Base-by-base conservation (phyloP, 1,284 basidiomycete species). In the Kwoniella shivajii region DNA sequence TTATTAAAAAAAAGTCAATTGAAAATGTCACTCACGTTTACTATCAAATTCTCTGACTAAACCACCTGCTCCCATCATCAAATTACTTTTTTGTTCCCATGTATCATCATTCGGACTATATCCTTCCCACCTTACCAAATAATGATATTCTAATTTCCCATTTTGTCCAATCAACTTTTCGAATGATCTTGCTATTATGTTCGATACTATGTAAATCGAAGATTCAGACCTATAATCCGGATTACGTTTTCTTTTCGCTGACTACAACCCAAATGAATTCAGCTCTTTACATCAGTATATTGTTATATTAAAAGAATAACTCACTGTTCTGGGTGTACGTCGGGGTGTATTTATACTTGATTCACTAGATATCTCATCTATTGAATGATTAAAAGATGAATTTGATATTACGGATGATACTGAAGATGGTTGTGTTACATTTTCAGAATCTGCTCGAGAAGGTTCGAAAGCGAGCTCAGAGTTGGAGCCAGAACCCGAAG, bases 71-170 rank as follows among this genome's bases (percentile, higher is more conserved):
- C 85, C 84, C 5, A 62, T 44, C 53, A 78, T 47, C 22, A 88
- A 73, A 22, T 73, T 76, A 3, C 63, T 63, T 60, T 80, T 81
- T 20, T 80, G 80, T 67, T 87, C 86, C 86, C 86, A 88, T 18
- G 85, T 86, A 36, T 84, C 84, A 37, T 85, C 82, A 1, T 76
- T 71, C 1, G 81, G 79, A 0, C 79, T 63, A 65, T 86, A 88
- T 0, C 85, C 85, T 43, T 79, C 73, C 86, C 87, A 88, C 54
- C 81, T 77, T 3, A 88, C 83, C 38, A 80, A 66, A 59, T 83
- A 86, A 58, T 84, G 61, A 43, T 69, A 48, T 37, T 73, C 67
- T 1, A 36, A 14, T 13, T 31, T 29, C 2, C 64, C 64, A 45
- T 51, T 43, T 0, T 56, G 43, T 4, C 55, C 54, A 7, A 34